These are phyloP conservation scores for Eutrema yunnanense DNA, from an alignment of 345 rosid genomes.

Conservation along the genomic window DNA sequence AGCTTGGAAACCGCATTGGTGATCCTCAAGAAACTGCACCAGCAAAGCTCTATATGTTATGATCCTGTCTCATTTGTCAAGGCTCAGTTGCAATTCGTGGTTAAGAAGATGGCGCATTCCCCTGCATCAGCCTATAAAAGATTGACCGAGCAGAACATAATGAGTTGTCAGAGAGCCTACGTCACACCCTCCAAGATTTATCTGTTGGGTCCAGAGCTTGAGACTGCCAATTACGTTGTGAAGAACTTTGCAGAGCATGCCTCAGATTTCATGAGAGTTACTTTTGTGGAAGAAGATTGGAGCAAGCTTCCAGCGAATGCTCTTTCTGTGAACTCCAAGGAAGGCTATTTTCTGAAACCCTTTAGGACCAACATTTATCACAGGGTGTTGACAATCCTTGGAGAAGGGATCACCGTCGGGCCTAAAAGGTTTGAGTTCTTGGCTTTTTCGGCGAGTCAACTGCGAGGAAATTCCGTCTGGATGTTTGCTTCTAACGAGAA, in stretches of 20 bases:
- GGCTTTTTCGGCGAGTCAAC: conserved; percentile 94
- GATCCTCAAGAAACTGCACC: conserved; percentile 68
- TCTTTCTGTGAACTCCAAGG: conserved; percentile 58
- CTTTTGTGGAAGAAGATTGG: conserved; percentile 98
- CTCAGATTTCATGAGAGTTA: conserved; percentile 74
- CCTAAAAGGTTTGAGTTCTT: conserved; percentile 70
- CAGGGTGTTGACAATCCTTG: conserved; percentile 65
- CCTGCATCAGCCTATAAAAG: conserved; percentile 37
- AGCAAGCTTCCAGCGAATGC: conserved; percentile 64
- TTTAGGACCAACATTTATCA: conserved; percentile 61
- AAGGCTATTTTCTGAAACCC: conserved; percentile 63
- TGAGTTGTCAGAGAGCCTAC: conserved; percentile 79
- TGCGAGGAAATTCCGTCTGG: conserved; percentile 88
- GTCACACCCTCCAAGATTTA: conserved; percentile 80
- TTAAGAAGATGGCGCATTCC: conserved; percentile 33
- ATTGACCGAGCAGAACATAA: conserved; percentile 44
- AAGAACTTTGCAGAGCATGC: conserved; percentile 71
- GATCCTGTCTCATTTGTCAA: conserved; percentile 55
- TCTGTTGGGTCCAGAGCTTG: conserved; percentile 93
- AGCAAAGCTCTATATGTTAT: conserved; percentile 53
- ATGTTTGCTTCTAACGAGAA: conserved; percentile 89
- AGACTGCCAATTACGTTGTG: conserved; percentile 75
- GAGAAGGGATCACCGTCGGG: conserved; percentile 70
- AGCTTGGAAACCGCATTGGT: conserved; percentile 40
- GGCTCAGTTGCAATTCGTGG: conserved; percentile 32